Base-by-base conservation (phyloP, 352 stramenopile genomes). In the Pythium brachiatum region DNA sequence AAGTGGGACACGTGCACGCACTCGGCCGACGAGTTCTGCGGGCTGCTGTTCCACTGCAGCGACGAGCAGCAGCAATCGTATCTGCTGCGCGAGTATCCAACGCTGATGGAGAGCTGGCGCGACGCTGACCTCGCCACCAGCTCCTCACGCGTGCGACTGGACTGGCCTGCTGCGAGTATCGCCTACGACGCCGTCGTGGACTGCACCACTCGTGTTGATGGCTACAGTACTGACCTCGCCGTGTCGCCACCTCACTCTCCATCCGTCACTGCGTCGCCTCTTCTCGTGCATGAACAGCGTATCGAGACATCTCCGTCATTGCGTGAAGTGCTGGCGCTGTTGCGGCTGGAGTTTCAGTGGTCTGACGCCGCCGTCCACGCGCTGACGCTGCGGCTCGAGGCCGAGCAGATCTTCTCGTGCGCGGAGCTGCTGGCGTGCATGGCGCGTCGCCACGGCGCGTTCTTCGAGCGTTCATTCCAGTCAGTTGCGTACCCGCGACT, bases 1-100 rank as follows among this genome's bases (percentile, higher is more conserved):
- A 82, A 81, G 68, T 88, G 81, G 81, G 70, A 86, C 54, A 87
- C 79, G 13, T 90, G 81, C 57, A 87, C 74, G 20, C 83, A 89
- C 70, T 74, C 69, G 4, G 79, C 81, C 8, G 74, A 89, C 54
- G 79, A 88, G 26, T 90, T 90, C 57, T 90, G 81, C 38, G 81
- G 79, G 0, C 56, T 86, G 43, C 50, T 90, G 29, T 88, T 82
- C 55, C 74, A 79, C 47, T 81, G 71, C 16, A 74, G 71, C 43
- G 68, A 86, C 58, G 43, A 36, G 36, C 77, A 86, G 39, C 73
- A 86, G 60, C 72, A 82, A 36, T 57, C 68, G 32, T 68, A 70
- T 31, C 41, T 90, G 31, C 53, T 82, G 23, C 64, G 64, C 26
- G 68, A 88, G 55, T 90, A 83, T 44, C 75, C 81, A 18, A 81